Conservation (phyloP, 1,284 basidiomycete genomes). For the Rhodofomes roseus region DNA sequence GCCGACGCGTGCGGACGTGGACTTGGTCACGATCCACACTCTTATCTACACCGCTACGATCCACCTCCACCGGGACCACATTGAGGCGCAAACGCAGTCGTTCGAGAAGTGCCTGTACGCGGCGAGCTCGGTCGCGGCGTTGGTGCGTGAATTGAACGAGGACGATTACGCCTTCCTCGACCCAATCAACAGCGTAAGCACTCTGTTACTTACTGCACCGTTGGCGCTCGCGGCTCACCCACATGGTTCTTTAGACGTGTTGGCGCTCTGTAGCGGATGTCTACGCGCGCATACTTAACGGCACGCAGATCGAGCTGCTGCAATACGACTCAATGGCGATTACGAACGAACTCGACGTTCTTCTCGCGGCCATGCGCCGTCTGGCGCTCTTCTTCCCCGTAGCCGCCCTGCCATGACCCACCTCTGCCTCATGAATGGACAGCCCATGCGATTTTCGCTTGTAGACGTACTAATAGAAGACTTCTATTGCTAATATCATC, state of each 20-base stretch:
- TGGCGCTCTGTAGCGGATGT: constrained; percentile 39
- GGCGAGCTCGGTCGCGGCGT: constrained; percentile 39
- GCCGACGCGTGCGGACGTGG: constrained; percentile 35
- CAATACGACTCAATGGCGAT: constrained; percentile 22
- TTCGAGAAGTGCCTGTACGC: constrained; percentile 39
- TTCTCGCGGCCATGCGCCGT: constrained; percentile 31
- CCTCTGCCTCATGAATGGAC: background rate
- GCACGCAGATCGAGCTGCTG: constrained; percentile 16
- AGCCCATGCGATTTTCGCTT: background rate
- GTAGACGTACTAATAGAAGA: background rate
- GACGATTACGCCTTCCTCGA: constrained; percentile 50
- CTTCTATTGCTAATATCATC: background rate
- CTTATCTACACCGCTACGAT: constrained; percentile 48
- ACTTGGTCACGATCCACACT: constrained; percentile 47
- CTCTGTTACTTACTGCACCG: background rate
- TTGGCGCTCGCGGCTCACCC: constrained; percentile 5
- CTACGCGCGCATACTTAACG: constrained; percentile 31
- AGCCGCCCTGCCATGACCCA: constrained; percentile 14
- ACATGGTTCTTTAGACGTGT: constrained; percentile 27
- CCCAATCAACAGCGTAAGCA: constrained; percentile 43
- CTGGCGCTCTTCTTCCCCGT: constrained; percentile 34
- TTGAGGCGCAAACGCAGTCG: constrained; percentile 28
- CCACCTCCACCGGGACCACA: constrained; percentile 40
- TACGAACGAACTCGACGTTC: constrained; percentile 30
- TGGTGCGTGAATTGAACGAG: constrained; percentile 44